A percentile compares a stretch with the other conserved stretches of the same genome.
Evolutionary conservation across 139 green algal genomes (phyloP).

Genomic region (Closterium sp.): DNA sequence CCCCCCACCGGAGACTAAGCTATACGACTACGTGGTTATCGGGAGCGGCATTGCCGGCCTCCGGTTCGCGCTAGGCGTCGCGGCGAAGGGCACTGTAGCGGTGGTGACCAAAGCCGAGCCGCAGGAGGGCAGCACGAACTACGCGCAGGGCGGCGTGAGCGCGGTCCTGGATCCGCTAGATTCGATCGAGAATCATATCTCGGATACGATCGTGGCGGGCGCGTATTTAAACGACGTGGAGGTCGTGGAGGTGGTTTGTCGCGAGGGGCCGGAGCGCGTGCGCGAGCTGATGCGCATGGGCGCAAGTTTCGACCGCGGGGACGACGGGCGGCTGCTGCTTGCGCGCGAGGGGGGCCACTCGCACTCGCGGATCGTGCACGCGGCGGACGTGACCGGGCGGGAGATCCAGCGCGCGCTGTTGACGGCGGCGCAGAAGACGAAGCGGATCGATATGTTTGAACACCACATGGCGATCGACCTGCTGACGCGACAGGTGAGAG

Average conservation of each 20-base stretch:
- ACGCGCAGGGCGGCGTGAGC: slow-evolving; percentile 81
- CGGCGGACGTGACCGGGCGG: slow-evolving; percentile 85
- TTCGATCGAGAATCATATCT: slow-evolving; percentile 81
- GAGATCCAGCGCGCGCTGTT: slow-evolving; percentile 94
- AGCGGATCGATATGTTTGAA: slow-evolving; percentile 84
- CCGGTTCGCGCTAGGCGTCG: slow-evolving; percentile 90
- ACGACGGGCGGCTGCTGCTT: slow-evolving; percentile 83
- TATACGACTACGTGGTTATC: slow-evolving; percentile 88
- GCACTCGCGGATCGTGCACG: slow-evolving; percentile 90
- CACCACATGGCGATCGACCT: slow-evolving; percentile 63
- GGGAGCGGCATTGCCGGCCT: slow-evolving; percentile 93
- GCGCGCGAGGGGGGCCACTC: slow-evolving; percentile 92
- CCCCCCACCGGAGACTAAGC: background rate
- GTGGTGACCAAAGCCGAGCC: slow-evolving; percentile 87
- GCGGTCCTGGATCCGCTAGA: slow-evolving; percentile 89
- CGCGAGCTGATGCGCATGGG: slow-evolving; percentile 86
- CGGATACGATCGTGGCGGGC: slow-evolving; percentile 72
- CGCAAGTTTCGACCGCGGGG: slow-evolving; percentile 79
- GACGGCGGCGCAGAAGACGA: slow-evolving; percentile 58
- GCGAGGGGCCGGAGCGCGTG: slow-evolving; percentile 83
- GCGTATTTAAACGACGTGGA: slow-evolving; percentile 28
- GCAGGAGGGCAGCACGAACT: slow-evolving; percentile 58
- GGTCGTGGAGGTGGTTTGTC: slow-evolving; percentile 39
- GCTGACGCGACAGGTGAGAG: slow-evolving; percentile 36
- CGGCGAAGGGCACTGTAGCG: slow-evolving; percentile 84